Evolutionary conservation across 306 rosid species (phyloP).

Genomic region (Vigna angularis): DNA sequence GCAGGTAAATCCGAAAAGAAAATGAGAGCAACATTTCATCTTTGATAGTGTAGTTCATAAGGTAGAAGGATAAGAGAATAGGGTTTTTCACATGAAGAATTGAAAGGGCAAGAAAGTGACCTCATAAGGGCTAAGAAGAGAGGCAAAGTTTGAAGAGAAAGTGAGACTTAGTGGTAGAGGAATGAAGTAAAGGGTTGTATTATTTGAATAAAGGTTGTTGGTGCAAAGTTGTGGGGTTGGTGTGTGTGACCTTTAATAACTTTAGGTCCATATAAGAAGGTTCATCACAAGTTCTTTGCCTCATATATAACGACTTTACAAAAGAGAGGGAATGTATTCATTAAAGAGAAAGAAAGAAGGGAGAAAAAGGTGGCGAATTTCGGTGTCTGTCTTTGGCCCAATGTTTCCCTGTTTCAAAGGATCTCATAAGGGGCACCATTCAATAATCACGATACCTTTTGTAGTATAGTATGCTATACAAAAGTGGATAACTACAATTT

Average conservation of each 20-base stretch:
- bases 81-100: conserved; percentile 13
- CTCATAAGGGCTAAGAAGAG: conserved; percentile 2
- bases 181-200: conserved; percentile 39
- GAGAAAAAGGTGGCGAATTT: conserved; percentile 25
- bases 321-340: conserved; percentile 43
- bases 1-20: not conserved
- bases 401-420: conserved; percentile 16
- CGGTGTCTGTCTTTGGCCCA: conserved; percentile 7
- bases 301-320: conserved; percentile 39
- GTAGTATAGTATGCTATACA: not conserved
- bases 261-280: conserved; percentile 46
- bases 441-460: conserved; percentile 41
- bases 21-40: conserved; percentile 11
- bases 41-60: not conserved
- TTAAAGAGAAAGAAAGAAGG: conserved; percentile 24
- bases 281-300: conserved; percentile 45
- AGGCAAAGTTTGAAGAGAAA: conserved; percentile 25
- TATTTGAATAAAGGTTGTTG: conserved; percentile 42
- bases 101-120: conserved; percentile 40
- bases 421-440: conserved; percentile 40
- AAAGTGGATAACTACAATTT: conserved; percentile 12
- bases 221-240: conserved; percentile 48
- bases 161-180: conserved; percentile 39
- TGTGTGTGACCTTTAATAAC: conserved; percentile 47
- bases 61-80: conserved; percentile 17